phyloP scores from a whole-genome alignment of 306 rosid genomes.

The Fragaria vesca region DNA sequence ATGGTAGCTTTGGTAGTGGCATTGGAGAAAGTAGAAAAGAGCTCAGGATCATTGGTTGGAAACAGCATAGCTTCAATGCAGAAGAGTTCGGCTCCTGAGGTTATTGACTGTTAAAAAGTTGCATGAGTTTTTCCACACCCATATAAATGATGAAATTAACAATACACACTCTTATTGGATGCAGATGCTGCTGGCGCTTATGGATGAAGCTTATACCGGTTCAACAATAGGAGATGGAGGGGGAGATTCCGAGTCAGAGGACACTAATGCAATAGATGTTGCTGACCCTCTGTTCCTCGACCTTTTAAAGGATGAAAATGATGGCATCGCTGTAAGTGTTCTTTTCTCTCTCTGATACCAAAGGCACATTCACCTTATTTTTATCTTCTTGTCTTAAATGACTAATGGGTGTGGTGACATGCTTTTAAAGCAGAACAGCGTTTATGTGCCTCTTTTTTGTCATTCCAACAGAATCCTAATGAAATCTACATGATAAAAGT shows the following conservation, averaged over 20 bases:
- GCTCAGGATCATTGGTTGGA: slow-evolving; percentile 86
- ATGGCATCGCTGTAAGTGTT: slow-evolving; percentile 81
- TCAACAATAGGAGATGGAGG: slow-evolving; percentile 91
- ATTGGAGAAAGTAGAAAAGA: slow-evolving; percentile 82
- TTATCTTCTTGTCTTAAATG: background rate
- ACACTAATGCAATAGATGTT: slow-evolving; percentile 66
- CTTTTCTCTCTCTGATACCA: background rate
- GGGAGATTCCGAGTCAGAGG: slow-evolving; percentile 91
- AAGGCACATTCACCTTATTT: background rate
- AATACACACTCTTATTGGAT: slow-evolving; percentile 20
- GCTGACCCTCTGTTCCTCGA: slow-evolving; percentile 87
- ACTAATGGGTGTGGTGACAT: background rate
- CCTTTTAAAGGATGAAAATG: slow-evolving; percentile 95
- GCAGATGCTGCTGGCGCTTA: slow-evolving; percentile 95
- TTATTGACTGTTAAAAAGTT: slow-evolving; percentile 27
- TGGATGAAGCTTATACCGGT: slow-evolving; percentile 99
- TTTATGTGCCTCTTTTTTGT: background rate
- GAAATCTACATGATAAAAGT: background rate
- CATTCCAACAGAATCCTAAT: background rate
- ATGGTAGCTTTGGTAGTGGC: slow-evolving; percentile 81
- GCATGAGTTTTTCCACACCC: slow-evolving; percentile 16
- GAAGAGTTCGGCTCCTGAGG: slow-evolving; percentile 95
- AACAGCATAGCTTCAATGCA: slow-evolving; percentile 89
- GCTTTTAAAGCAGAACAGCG: background rate
- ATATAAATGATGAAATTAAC: slow-evolving; percentile 16